These are phyloP conservation scores for Cairneyella variabilis DNA, from an alignment of 495 filamentous ascomycete species.

Conservation along the genomic window DNA sequence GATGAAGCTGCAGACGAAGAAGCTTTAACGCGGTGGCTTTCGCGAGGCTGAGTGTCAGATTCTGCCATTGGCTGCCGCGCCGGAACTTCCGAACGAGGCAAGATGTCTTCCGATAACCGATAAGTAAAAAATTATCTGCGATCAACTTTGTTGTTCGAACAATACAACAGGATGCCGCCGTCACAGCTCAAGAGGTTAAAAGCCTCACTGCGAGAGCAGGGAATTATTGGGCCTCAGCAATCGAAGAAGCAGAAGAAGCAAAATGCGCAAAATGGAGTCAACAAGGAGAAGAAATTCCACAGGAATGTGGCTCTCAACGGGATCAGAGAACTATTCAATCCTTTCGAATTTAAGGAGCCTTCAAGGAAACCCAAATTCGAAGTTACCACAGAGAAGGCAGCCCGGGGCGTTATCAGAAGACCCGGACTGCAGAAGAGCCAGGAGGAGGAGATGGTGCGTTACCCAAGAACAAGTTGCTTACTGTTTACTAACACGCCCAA, in stretches of 20 bases:
- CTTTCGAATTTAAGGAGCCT: constrained; percentile 83
- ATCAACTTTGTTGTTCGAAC: constrained; percentile 22
- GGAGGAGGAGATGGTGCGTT: constrained; percentile 78
- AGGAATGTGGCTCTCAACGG: constrained; percentile 68
- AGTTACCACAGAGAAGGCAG: constrained; percentile 54
- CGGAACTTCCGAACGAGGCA: neutral
- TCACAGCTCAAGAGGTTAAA: constrained; percentile 97
- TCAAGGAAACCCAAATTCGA: constrained; percentile 71
- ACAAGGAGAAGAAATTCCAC: constrained; percentile 61
- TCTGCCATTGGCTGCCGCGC: too few relatives aligned
- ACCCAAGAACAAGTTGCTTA: neutral
- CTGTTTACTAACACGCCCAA: neutral
- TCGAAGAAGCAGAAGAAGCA: constrained; percentile 87
- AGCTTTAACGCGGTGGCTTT: too few relatives aligned
- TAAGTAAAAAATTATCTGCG: constrained; percentile 4
- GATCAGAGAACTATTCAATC: constrained; percentile 95
- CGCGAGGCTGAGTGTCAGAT: too few relatives aligned
- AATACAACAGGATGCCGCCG: constrained; percentile 63
- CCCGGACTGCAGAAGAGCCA: constrained; percentile 81
- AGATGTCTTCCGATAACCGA: constrained; percentile 24
- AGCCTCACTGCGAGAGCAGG: constrained; percentile 78
- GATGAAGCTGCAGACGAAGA: too few relatives aligned
- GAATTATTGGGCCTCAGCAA: constrained; percentile 81
- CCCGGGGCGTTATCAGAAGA: constrained; percentile 56
- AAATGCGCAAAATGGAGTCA: constrained; percentile 58